Base-by-base conservation (phyloP, 495 filamentous ascomycete genomes). In the Umbilicaria muhlenbergii region DNA sequence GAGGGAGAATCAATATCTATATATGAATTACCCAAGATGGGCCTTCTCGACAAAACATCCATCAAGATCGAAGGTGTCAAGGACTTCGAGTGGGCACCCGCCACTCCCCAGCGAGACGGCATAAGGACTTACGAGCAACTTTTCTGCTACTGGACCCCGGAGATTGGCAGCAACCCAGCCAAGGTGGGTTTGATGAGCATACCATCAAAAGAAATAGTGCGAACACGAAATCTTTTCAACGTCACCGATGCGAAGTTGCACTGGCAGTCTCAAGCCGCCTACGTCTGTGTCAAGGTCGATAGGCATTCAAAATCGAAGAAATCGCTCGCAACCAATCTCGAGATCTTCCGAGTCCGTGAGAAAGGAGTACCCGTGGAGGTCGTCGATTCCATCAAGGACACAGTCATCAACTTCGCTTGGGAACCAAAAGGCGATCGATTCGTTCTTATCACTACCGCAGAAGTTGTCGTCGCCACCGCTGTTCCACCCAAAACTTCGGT, bases 281-380 rank as follows among this genome's bases (percentile, higher is more conserved):
- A 94, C 56, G 77, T 96, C 43, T 98, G 92, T 58, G 91, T 96
- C 49, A 98, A 96, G 72, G 91, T 98, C 34, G 91, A 98, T 61
- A 80, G 91, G 45, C 91, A 98, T 70, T 93, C 86, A 58, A 98
- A 96, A 67, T 94, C 86, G 41, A 95, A 95, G 74, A 98, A 98
- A 66, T 91, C 83, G 2, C 74, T 92, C 53, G 89, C 86, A 32
- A 98, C 91, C 39, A 96, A 92, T 47, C 75, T 98, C 31, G 91
- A 98, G 61, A 96, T 98, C 58, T 98, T 98, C 81, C 82, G 91
- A 34, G 76, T 98, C 37, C 75, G 73, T 47, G 91, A 98, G 64
- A 95, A 95, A 72, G 86, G 91, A 40, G 91, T 98, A 3, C 91
- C 91, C 5, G 89, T 98, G 42, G 91, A 98, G 61, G 91, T 98